Base-by-base conservation (phyloP, 192 early-diverging fungal species). In the Podila clonocystis region DNA sequence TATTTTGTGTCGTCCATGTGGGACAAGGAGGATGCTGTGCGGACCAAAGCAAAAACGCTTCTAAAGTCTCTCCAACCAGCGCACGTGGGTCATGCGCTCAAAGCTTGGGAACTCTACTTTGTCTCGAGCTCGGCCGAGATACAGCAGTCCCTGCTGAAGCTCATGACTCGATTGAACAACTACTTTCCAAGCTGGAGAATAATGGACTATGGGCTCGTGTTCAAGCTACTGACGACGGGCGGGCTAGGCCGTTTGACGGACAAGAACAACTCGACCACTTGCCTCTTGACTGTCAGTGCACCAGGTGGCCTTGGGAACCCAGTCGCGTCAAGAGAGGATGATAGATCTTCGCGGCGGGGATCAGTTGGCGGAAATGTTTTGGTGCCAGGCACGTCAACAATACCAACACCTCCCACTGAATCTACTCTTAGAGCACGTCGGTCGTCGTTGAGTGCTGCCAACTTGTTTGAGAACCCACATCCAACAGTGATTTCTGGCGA, bases 71-170 rank as follows among this genome's bases (percentile, higher is more conserved):
- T 90, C 36, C 84, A 85, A 57, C 82, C 85, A 2, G 67, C 83
- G 1, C 86, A 89, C 72, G 41, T 89, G 8, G 57, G 73, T 34
- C 83, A 87, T 34, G 86, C 87, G 0, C 82, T 90, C 45, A 85
- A 87, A 59, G 86, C 87, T 12, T 90, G 89, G 89, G 87, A 90
- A 62, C 82, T 82, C 17, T 82, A 88, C 68, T 90, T 90, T 65
- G 52, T 85, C 29, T 60, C 62, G 3, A 83, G 86, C 3, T 59
- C 73, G 4, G 72, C 73, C 12, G 65, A 82, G n/a, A 63, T 84
- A 58, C 80, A 75, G 31, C 80, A 80, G 13, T 59, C 75, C 2
- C 60, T 87, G 1, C 62, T 85, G 28, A 86, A 84, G 62, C 63
- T 87, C 26, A 90, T 90, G 89, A 79, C 84, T n/a, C 83, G 83